Base-by-base conservation (phyloP, 176 grass and related monocot genomes). In the Hordeum marinum region DNA sequence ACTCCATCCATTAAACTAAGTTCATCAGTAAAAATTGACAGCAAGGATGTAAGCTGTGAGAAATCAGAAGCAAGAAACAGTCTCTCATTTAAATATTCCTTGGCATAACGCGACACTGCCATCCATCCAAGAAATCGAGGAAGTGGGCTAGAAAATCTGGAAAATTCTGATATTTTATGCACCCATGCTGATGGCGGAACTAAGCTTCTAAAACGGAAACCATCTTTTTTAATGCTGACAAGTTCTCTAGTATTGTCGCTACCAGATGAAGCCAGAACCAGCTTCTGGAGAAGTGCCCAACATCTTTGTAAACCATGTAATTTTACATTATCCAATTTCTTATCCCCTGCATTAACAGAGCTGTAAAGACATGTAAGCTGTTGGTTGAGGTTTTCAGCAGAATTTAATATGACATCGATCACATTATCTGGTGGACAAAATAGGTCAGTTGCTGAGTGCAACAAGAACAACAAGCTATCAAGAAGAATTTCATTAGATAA, bases 1-100 rank as follows among this genome's bases (percentile, higher is more conserved):
- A 81, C 54, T 83, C 81, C 85, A 87, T 89, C 87, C 80, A 89
- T 93, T 60, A 93, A 82, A 74, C 84, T 72, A 71, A 98, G 87
- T 59, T 95, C 95, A 84, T 98, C 95, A 15, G 76, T 85, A 81
- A 95, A 98, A 82, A 98, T 90, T 84, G 95, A 95, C 32, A 98
- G 68, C 77, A 98, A 90, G 34, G 76, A 84, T 64, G 92, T 93
- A 86, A 98, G 93, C 80, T 98, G 93, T 78, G 90, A 88, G 80
- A 95, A 94, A 88, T 98, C 95, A 85, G 93, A 98, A 70, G 93
- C 92, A 90, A 98, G 90, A 90, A 90, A 98, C 52, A 81, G 58
- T 43, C 77, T 83, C 48, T 92, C 91, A 12, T 87, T 95, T 85
- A 93, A 88, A 86, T 73, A 95, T 85, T 92, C 90, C 87, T 87